Evolutionary conservation across 1,284 basidiomycete species (phyloP).

Genomic region (Bondarzewia mesenterica): DNA sequence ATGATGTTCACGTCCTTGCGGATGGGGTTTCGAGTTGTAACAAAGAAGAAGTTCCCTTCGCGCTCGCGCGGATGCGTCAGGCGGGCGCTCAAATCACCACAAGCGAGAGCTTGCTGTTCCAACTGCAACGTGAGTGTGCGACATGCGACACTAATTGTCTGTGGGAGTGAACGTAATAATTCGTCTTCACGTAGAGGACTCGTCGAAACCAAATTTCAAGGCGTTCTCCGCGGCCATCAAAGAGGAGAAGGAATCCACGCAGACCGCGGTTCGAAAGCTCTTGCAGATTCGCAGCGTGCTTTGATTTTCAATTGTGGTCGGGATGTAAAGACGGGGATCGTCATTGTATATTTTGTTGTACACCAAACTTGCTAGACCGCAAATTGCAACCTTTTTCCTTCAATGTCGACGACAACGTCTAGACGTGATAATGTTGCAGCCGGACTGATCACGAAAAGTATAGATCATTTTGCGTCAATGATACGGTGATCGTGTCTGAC

Average conservation of each 20-base stretch:
- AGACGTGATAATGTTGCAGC: no score
- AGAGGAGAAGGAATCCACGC: conserved; percentile 63
- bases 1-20: conserved; percentile 65
- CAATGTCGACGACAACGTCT: no score
- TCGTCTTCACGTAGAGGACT: conserved; percentile 40
- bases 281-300: conserved; percentile 3
- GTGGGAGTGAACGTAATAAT: conserved; percentile 6
- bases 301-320: neutral
- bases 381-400: no score
- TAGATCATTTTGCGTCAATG: no score
- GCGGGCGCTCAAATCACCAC: conserved; percentile 75
- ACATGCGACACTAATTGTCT: neutral
- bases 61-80: conserved; percentile 59
- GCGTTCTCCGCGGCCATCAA: conserved; percentile 69
- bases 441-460: no score
- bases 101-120: conserved; percentile 77
- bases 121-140: conserved; percentile 49
- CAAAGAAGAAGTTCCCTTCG: conserved; percentile 55
- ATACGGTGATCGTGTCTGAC: no score
- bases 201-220: conserved; percentile 65
- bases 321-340: no score
- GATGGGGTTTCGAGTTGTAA: conserved; percentile 85
- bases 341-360: no score
- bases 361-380: no score
- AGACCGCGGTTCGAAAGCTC: conserved; percentile 25